Base-by-base conservation (phyloP, 129 eudicot species). In the Centaurea solstitialis region DNA sequence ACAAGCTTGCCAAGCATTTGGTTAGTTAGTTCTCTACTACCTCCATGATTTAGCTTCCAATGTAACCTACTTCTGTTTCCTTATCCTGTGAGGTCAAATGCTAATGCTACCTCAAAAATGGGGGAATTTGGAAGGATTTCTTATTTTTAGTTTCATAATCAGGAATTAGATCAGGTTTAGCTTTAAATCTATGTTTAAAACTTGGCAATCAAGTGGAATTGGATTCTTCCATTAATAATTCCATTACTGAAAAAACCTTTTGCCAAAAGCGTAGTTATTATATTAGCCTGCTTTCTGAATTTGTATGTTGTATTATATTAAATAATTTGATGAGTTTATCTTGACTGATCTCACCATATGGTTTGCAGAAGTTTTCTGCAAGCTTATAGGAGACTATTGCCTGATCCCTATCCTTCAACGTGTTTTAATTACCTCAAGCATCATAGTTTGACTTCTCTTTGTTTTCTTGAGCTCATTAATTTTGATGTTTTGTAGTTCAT, bases 1-100 rank as follows among this genome's bases (percentile, higher is more conserved):
- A 22, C 85, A 90, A 74, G 99, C 99, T 89, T 94, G 94, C 74
- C 57, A 81, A 22, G 73, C 87, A 11, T 88, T 92, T 30, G 97
- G 99, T 94, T 41, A 82, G 96, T 88, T 75, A n/a, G 13, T 33
- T 26, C 2, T 26, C 30, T 26, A 26, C 4, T 66, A 33, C 47
- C 26, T 45, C 0, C 69, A 64, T 37, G 13, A 35, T 72, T 3
- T 65, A 22, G 4, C 24, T 20, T 76, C 7, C 9, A 28, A 18
- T 79, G 35, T 75, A 64, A 73, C 64, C 64, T 59, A 47, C 21
- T 68, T 57, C 13, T 70, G 30, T 69, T 11, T 68, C 17, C 2
- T 28, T 40, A 12, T 47, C 6, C 39, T 76, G 20, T 57, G n/a
- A 18, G 23, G 33, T 21, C 5, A 0, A 20, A 20, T 57, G 33